Evolutionary conservation across 352 stramenopile species (phyloP).

Genomic region (Synura sp.): DNA sequence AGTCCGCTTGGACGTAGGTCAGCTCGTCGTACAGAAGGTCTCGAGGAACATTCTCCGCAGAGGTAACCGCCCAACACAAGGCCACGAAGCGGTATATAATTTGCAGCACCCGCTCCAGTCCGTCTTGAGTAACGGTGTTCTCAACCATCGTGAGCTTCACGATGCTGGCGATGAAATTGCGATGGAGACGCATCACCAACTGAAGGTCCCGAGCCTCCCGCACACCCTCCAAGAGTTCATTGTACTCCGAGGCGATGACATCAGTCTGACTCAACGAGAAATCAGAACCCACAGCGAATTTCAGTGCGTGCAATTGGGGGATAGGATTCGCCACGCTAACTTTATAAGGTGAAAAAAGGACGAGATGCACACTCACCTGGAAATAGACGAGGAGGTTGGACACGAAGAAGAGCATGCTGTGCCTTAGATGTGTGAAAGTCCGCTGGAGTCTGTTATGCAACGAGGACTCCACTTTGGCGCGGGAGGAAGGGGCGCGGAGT

Average conservation of each 20-base stretch:
- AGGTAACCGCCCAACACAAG: not conserved
- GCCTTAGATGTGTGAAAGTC: not conserved
- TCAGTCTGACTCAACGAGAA: too few species aligned
- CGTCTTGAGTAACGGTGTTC: not conserved
- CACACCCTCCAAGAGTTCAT: not conserved
- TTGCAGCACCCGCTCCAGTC: not conserved
- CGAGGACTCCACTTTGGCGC: too few species aligned
- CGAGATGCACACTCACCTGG: not conserved
- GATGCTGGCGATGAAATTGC: not conserved
- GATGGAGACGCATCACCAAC: not conserved
- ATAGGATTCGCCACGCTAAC: too few species aligned
- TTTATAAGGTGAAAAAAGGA: not conserved
- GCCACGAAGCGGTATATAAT: not conserved
- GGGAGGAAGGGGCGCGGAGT: too few species aligned
- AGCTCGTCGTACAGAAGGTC: not conserved
- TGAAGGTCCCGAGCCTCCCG: not conserved
- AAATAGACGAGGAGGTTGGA: conserved; percentile 8
- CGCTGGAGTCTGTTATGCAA: too few species aligned
- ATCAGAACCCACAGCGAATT: too few species aligned
- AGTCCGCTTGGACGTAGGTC: not conserved
- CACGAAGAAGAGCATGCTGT: conserved; percentile 27
- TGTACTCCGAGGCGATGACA: conserved; percentile 22
- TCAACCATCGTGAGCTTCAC: not conserved
- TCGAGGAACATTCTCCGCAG: not conserved
- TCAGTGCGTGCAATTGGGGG: too few species aligned